Base-by-base conservation (phyloP, 148 eudicot species). In the Fagopyrum tataricum region DNA sequence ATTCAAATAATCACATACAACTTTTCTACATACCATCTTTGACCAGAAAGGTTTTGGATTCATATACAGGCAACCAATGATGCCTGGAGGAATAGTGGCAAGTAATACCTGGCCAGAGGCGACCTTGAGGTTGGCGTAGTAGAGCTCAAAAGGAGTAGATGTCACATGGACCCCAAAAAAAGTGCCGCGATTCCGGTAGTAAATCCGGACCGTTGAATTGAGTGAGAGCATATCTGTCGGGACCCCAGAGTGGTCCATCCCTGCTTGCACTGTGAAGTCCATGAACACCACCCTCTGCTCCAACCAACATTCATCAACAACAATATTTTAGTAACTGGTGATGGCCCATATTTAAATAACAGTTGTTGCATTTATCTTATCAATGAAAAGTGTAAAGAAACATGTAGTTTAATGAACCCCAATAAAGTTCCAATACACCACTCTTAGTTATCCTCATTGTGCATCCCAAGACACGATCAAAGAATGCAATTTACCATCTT, bases 131-230 rank as follows among this genome's bases (percentile, higher is more conserved):
- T 83, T 75, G 66, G 72, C 85, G 77, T 90, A 85, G 76, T 80
- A 80, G 58, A 92, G 84, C 42, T 90, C 74, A n/a, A 86, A 61
- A 0, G 92, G 91, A 14, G 89, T 80, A 7, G 91, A 80, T n/a
- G 95, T 81, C 73, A 92, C 97, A 56, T 92, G 96, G 41, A 90
- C 86, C 7, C 97, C 95, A 48, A 92, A 92, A 73, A 92, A 92
- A n/a, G 91, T 92, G 44, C 85, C 91, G 2, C 88, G 92, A 41
- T 92, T 92, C 49, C 83, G 67, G 76, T 79, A 90, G 43, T 70
- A 85, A 7, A 92, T 80, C 84, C 70, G 77, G 68, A 92, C 91
- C 62, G 96, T 88, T 3, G 97, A 85, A 84, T 90, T 88, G 74
- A 92, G 73, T 4, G 84, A 78, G 49, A 90, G 68, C 96, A 92